Evolutionary conservation across 495 filamentous ascomycete genomes (phyloP).

Genomic region (Podospora pseudocomata): DNA sequence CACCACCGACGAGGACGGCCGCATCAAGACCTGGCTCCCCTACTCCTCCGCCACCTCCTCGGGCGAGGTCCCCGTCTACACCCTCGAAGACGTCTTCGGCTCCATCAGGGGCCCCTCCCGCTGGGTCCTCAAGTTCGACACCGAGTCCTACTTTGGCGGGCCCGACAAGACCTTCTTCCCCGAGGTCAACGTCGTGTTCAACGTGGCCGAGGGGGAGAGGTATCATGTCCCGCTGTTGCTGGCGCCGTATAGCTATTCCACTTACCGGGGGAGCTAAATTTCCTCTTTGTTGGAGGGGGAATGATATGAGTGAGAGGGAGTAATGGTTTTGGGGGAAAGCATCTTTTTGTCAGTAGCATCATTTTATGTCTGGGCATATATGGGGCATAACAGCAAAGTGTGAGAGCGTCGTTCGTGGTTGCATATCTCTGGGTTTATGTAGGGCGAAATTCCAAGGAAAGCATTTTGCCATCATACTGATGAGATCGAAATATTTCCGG

Average conservation of each 20-base stretch:
- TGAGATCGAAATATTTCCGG: too few relatives aligned
- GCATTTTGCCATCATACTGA: not conserved
- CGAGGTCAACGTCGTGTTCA: conserved; percentile 84
- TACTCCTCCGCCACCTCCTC: conserved; percentile 42
- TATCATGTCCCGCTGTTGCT: conserved; percentile 92
- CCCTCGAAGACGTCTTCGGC: conserved; percentile 46
- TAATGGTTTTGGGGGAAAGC: not conserved
- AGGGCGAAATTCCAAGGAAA: not conserved
- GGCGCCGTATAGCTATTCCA: conserved; percentile 88
- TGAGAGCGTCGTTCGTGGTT: too few relatives aligned
- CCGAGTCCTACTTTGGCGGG: conserved; percentile 70
- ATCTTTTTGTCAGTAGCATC: not conserved
- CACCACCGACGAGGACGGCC: conserved; percentile 79
- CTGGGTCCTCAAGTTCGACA: conserved; percentile 77
- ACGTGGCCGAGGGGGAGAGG: conserved; percentile 67
- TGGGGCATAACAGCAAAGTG: not conserved
- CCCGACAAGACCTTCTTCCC: conserved; percentile 80
- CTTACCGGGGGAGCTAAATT: conserved; percentile 71
- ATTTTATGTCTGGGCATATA: not conserved
- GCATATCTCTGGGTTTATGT: not conserved
- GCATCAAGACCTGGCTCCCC: conserved; percentile 73
- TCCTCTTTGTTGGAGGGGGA: not conserved
- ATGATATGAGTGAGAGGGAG: not conserved
- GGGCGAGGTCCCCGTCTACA: conserved; percentile 51
- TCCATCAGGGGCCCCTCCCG: conserved; percentile 35